These are phyloP conservation scores for Trichoderma endophyticum DNA, from an alignment of 2,329 filamentous ascomycete genomes.

Conservation along the genomic window DNA sequence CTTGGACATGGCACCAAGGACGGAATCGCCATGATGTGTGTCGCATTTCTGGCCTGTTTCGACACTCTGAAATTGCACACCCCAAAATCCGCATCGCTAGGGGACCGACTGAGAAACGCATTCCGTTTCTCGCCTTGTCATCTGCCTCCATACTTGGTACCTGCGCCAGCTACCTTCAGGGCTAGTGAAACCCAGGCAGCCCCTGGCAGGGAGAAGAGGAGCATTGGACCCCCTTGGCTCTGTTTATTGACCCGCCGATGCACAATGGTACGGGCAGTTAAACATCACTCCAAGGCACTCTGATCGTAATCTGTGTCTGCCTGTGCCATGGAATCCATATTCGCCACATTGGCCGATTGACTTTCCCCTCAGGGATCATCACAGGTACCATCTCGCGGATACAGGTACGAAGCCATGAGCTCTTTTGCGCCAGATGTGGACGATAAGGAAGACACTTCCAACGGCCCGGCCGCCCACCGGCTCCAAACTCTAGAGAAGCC, in stretches of 20 bases:
- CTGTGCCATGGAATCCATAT: background rate
- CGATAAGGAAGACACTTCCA: background rate
- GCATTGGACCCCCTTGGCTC: background rate
- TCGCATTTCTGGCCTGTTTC: background rate
- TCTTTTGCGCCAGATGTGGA: background rate
- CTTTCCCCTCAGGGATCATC: background rate
- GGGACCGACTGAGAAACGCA: constrained; percentile 15
- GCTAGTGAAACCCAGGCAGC: constrained; percentile 10
- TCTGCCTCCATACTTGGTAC: constrained; percentile 13
- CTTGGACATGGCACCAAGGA: background rate
- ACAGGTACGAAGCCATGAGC: background rate
- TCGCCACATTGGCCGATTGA: background rate
- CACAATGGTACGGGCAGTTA: background rate
- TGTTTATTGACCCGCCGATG: constrained; percentile 11
- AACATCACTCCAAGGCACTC: background rate
- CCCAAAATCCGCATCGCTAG: constrained; percentile 1
- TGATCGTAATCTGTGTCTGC: background rate
- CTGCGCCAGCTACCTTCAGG: constrained; percentile 14
- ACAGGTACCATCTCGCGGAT: background rate
- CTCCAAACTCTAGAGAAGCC: constrained; percentile 3
- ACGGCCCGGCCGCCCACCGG: constrained; percentile 10
- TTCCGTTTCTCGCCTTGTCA: constrained; percentile 17
- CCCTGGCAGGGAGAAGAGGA: constrained; percentile 19
- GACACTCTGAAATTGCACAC: constrained; percentile 2
- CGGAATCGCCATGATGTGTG: background rate